phyloP scores from a whole-genome alignment of 2,329 filamentous ascomycete species.

The Hirsutella rhossiliensis region DNA sequence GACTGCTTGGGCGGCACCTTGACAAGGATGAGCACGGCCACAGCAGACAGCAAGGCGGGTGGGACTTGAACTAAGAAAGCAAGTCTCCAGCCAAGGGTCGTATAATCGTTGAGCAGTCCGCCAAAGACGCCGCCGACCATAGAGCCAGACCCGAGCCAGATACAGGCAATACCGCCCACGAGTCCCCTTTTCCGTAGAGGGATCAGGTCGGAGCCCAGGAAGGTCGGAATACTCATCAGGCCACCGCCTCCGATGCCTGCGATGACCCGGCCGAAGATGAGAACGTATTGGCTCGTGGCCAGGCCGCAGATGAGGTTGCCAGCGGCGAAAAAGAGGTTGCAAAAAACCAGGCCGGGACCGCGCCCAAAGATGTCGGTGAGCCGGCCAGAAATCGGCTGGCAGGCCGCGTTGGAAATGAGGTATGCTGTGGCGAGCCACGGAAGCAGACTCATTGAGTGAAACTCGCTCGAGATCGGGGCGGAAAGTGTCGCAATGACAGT shows the following conservation, averaged over 20 bases:
- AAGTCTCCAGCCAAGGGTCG: constrained; percentile 28
- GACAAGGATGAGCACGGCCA: constrained; percentile 56
- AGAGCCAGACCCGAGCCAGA: constrained; percentile 67
- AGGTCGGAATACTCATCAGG: constrained; percentile 60
- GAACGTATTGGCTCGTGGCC: constrained; percentile 49
- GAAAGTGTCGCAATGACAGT: constrained; percentile 81
- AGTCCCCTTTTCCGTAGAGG: constrained; percentile 65
- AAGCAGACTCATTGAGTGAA: constrained; percentile 67
- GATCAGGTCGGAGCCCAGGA: constrained; percentile 58
- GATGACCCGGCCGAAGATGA: constrained; percentile 68
- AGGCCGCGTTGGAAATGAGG: constrained; percentile 77
- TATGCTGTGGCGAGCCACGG: constrained; percentile 86
- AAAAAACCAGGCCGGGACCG: constrained; percentile 64
- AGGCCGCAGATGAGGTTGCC: constrained; percentile 78
- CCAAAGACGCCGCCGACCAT: constrained; percentile 77
- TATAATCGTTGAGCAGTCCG: constrained; percentile 61
- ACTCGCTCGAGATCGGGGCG: constrained; percentile 71
- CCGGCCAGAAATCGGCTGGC: constrained; percentile 73
- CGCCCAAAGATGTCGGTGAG: constrained; percentile 83
- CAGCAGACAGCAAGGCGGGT: constrained; percentile 57
- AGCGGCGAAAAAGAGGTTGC: constrained; percentile 65
- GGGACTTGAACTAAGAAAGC: constrained; percentile 42
- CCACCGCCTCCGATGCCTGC: constrained; percentile 77
- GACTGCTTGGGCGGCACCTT: constrained; percentile 64
- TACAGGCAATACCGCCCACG: constrained; percentile 74